These are phyloP conservation scores for Fennellomyces sp. DNA, from an alignment of 371 early-diverging fungal genomes.

Conservation along the genomic window DNA sequence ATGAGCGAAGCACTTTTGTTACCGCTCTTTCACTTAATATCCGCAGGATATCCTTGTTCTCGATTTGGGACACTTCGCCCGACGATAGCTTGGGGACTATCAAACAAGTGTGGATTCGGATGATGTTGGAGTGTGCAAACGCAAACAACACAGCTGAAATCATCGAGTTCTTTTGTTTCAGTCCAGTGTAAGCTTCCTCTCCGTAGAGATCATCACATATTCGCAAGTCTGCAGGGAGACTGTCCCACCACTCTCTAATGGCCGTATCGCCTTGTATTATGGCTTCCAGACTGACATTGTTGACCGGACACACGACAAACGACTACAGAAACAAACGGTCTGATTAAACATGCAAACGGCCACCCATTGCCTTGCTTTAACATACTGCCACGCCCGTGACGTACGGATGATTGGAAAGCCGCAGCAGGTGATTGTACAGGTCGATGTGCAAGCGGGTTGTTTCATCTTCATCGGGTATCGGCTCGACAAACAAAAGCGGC, in stretches of 20 bases:
- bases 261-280: background rate
- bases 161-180: background rate
- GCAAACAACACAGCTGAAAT: background rate
- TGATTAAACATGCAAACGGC: too few species aligned
- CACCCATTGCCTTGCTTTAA: background rate
- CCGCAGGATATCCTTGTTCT: too few species aligned
- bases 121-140: background rate
- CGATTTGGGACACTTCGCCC: too few species aligned
- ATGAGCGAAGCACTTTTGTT: too few species aligned
- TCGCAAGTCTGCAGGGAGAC: background rate
- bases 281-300: background rate
- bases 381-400: background rate
- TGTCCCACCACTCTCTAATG: conserved; percentile 5
- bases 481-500: background rate
- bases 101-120: background rate
- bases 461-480: background rate
- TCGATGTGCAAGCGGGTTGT: background rate
- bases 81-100: background rate
- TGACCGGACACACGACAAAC: background rate
- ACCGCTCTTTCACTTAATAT: too few species aligned
- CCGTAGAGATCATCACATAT: background rate
- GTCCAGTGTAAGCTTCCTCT: background rate
- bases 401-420: background rate
- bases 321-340: background rate
- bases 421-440: background rate